Conservation (phyloP, 179 eudicot genomes). For the Heliamphora ciliata region DNA sequence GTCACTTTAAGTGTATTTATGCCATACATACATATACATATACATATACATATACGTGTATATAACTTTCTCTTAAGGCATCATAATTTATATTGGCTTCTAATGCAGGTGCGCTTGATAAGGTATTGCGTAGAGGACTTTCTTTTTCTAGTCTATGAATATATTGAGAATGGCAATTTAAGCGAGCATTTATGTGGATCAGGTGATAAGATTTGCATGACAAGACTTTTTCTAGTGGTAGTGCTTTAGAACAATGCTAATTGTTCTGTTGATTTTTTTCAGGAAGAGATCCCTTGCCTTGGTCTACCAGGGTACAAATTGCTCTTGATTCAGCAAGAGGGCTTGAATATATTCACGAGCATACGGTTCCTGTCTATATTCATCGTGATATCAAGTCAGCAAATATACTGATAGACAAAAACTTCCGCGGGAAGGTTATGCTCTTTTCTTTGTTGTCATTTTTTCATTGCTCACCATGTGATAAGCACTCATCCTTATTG, state of each 20-base stretch:
- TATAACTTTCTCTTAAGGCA: neutral
- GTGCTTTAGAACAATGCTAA: neutral
- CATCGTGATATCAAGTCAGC: slow-evolving; percentile 74
- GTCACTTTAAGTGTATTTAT: neutral
- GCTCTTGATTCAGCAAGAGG: slow-evolving; percentile 80
- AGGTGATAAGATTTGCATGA: slow-evolving; percentile 17
- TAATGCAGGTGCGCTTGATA: slow-evolving; percentile 55
- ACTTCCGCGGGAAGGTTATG: slow-evolving; percentile 53
- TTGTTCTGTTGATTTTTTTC: neutral
- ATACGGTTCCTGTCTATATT: slow-evolving; percentile 63
- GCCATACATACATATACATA: neutral
- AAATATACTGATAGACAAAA: slow-evolving; percentile 59
- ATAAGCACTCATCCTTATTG: neutral
- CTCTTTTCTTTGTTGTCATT: slow-evolving; percentile 7
- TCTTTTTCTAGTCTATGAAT: slow-evolving; percentile 62
- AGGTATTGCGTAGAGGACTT: slow-evolving; percentile 62
- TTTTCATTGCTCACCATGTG: neutral
- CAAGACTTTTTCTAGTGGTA: neutral
- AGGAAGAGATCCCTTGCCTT: slow-evolving; percentile 46
- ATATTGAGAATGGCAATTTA: slow-evolving; percentile 57
- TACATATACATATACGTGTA: too few species aligned
- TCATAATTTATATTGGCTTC: neutral
- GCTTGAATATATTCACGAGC: slow-evolving; percentile 74
- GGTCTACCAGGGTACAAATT: slow-evolving; percentile 61
- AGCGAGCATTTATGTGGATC: slow-evolving; percentile 52